Evolutionary conservation across 2,329 filamentous ascomycete species (phyloP), one percentile per base, ranked within the genome.

Genomic region (Ciborinia camelliae): DNA sequence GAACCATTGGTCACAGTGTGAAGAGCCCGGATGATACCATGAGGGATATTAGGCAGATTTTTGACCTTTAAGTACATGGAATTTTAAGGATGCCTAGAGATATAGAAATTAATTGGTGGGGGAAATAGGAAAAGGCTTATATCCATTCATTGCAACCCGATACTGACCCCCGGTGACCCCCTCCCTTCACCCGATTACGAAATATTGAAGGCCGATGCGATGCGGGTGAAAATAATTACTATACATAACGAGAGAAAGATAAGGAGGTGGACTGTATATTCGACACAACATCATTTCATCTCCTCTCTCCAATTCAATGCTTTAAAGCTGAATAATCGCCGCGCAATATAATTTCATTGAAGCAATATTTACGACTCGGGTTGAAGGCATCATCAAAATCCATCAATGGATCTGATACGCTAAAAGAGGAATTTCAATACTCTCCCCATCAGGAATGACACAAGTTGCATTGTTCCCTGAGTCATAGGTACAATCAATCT

Each of bases 1-100:
- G 94, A 74, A 96, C 91, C 43, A 87, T 90, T 66, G 95, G 95
- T 2, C 95, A 99, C 79, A 82, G 88, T 32, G 95, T 98, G 70
- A 86, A 82, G 70, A 85, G 83, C 50, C 94, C 94, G 8, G 88
- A 92, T 65, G 92, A 98, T 74, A 97, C 93, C 53, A 86, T 90
- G 73, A 84, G 80, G 71, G 82, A 91, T 77, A 75, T 99, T 73
- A 94, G 89, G 82, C 87, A 95, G 81, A 72, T 95, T 60, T 97
- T 98, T 75, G 80, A 84, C 67, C 77, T 92, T 66, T 90, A 73
- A 75, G 54, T 69, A 23, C 43, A 35, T 47, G 41, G 20, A 10
- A 32, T 30, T n/a, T n/a, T 39, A 39, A 23, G 18, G 10, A 20
- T 35, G n/a, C n/a, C n/a, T n/a, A 32, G 8, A 47, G 39, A n/a